A percentile compares a stretch with the other conserved stretches of the same genome.
Evolutionary conservation across 176 grass and related monocot species (phyloP).

Genomic region (Oryza longistaminata): DNA sequence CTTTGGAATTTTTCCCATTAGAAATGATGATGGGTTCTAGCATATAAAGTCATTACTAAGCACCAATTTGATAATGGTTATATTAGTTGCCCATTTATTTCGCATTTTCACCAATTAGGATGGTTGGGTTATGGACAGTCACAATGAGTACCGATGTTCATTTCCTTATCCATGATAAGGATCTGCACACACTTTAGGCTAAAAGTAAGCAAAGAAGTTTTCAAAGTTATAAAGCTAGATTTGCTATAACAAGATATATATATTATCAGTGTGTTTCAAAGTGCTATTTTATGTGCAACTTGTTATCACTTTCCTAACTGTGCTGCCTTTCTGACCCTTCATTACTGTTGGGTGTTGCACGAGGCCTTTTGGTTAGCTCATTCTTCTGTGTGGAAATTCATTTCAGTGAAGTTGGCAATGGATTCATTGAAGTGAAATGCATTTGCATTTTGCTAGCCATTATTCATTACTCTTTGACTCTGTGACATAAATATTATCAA

Average conservation of each 20-base stretch:
- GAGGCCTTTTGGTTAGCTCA: neutral
- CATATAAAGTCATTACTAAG: neutral
- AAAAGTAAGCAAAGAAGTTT: constrained; percentile 16
- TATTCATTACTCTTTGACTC: neutral
- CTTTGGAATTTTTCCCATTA: constrained; percentile 2
- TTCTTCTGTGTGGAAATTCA: neutral
- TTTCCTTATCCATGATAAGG: constrained; percentile 21
- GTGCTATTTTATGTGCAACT: constrained; percentile 21
- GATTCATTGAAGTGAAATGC: neutral
- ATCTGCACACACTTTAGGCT: neutral
- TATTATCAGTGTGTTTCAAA: neutral
- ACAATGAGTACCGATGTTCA: constrained; percentile 17
- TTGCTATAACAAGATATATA: neutral
- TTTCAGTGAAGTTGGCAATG: neutral
- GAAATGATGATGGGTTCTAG: constrained; percentile 17
- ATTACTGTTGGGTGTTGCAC: neutral
- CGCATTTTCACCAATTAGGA: neutral
- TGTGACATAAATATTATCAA: constrained; percentile 22
- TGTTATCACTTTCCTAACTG: neutral
- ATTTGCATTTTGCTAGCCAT: neutral
- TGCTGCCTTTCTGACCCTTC: neutral
- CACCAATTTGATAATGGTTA: neutral
- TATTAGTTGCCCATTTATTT: neutral
- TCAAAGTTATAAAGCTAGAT: constrained; percentile 10
- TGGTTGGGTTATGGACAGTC: constrained; percentile 13